phyloP scores from a whole-genome alignment of 768 basidiomycete species.

The Astraeus odoratus region DNA sequence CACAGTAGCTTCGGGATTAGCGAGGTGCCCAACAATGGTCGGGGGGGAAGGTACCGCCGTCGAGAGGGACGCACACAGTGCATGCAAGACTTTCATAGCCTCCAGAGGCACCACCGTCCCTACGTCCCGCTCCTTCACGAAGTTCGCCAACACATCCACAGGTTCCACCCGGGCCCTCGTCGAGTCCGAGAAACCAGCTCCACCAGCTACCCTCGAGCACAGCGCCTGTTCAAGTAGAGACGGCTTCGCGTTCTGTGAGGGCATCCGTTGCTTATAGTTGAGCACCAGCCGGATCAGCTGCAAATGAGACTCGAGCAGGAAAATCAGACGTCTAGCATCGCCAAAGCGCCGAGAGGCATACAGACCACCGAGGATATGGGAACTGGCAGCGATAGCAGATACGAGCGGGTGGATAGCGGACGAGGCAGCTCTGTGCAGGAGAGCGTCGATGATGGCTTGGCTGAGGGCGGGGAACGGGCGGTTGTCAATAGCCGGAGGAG shows the following conservation, averaged over 20 bases:
- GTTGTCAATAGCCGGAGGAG: conserved; percentile 45
- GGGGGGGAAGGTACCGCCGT: conserved; percentile 53
- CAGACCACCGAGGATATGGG: conserved; percentile 51
- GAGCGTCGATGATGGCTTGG: conserved; percentile 58
- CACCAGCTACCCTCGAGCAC: conserved; percentile 53
- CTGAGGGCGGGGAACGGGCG: conserved; percentile 57
- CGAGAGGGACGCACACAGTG: conserved; percentile 61
- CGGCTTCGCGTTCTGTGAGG: conserved; percentile 34
- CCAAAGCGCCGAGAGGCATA: conserved; percentile 57
- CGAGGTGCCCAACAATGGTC: conserved; percentile 72
- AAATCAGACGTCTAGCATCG: conserved; percentile 63
- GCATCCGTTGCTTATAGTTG: conserved; percentile 56
- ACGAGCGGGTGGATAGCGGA: conserved; percentile 80
- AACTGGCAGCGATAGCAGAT: conserved; percentile 57
- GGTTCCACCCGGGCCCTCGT: conserved; percentile 53
- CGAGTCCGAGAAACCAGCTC: conserved; percentile 37
- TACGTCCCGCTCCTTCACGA: conserved; percentile 58
- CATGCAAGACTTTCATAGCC: conserved; percentile 59
- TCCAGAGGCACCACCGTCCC: conserved; percentile 57
- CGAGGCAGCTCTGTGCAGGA: conserved; percentile 69
- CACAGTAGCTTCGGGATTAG: conserved; percentile 68
- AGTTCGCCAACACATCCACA: conserved; percentile 65
- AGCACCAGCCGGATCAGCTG: conserved; percentile 56
- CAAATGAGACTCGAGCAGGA: conserved; percentile 62
- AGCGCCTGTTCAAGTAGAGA: conserved; percentile 74